Evolutionary conservation across 1,139 yeast genomes (phyloP).

Genomic region (Suhomyces panamericanus): DNA sequence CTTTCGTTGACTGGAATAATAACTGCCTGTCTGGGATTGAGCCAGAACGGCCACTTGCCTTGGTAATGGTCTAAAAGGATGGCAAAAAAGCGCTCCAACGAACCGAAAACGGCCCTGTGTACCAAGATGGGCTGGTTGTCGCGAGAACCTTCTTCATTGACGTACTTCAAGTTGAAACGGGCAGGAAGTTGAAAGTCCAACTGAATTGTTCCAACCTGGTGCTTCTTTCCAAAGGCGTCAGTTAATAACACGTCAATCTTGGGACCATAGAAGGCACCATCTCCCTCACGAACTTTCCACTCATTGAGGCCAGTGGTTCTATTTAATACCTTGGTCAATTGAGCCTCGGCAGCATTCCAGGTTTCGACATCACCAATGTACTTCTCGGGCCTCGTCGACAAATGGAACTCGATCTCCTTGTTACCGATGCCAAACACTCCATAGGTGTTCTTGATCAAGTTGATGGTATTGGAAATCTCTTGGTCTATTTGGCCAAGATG

Average conservation of each 20-base stretch:
- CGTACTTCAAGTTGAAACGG: conserved; percentile 74
- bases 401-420: conserved; percentile 60
- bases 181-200: conserved; percentile 92
- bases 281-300: conserved; percentile 84
- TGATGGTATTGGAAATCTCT: conserved; percentile 75
- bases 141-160: conserved; percentile 48
- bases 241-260: conserved; percentile 83
- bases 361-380: conserved; percentile 79
- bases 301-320: conserved; percentile 50
- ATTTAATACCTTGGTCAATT: conserved; percentile 65
- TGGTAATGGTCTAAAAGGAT: conserved; percentile 84
- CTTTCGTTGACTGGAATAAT: conserved; percentile 74
- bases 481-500: conserved; percentile 73
- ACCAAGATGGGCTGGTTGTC: conserved; percentile 79
- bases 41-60: conserved; percentile 99
- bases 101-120: conserved; percentile 94
- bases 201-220: conserved; percentile 95
- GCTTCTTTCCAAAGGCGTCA: conserved; percentile 81
- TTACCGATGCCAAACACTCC: conserved; percentile 67
- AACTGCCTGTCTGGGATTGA: conserved; percentile 90
- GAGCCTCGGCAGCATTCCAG: conserved; percentile 84
- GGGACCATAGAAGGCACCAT: conserved; percentile 99
- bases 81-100: conserved; percentile 90
- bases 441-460: conserved; percentile 76
- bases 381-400: conserved; percentile 88